A percentile compares a stretch with the other conserved stretches of the same genome.
These are phyloP conservation scores for Phytophthora europaea DNA, from an alignment of 352 stramenopile genomes.

Conservation along the genomic window DNA sequence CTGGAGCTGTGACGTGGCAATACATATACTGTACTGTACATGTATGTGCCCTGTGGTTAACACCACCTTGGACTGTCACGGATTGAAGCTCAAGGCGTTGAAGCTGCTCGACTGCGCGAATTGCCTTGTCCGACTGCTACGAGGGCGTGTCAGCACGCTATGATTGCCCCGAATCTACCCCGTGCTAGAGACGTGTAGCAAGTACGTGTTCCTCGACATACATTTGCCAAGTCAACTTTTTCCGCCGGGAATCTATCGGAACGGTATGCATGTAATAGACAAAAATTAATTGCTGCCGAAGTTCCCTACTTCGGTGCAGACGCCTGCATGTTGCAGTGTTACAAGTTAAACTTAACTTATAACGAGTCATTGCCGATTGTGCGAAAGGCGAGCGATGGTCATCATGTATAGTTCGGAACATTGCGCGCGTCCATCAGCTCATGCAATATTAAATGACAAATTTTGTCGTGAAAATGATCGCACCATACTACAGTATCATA, in stretches of 20 bases:
- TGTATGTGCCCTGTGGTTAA: too few species aligned
- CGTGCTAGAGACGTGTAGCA: constrained; percentile 12
- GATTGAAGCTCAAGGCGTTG: constrained; percentile 31
- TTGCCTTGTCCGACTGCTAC: constrained; percentile 13
- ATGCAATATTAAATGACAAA: too few species aligned
- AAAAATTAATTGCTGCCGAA: not conserved
- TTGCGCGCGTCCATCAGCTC: not conserved
- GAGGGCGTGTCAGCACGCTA: constrained; percentile 22
- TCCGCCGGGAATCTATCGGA: constrained; percentile 3
- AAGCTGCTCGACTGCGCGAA: constrained; percentile 23
- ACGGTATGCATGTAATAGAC: too few species aligned
- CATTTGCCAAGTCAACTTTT: constrained; percentile 8
- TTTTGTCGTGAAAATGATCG: too few species aligned
- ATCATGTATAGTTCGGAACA: not conserved
- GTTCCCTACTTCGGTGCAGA: not conserved
- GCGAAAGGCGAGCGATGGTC: too few species aligned
- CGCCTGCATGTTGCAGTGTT: too few species aligned
- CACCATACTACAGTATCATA: too few species aligned
- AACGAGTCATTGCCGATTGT: too few species aligned
- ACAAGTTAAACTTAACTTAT: too few species aligned
- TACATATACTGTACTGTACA: too few species aligned
- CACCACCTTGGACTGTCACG: constrained; percentile 15
- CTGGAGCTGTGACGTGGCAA: constrained; percentile 32
- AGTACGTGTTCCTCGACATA: constrained; percentile 17
- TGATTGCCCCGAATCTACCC: constrained; percentile 18